Base-by-base conservation (phyloP, 129 eudicot species). In the Saposhnikovia divaricata region DNA sequence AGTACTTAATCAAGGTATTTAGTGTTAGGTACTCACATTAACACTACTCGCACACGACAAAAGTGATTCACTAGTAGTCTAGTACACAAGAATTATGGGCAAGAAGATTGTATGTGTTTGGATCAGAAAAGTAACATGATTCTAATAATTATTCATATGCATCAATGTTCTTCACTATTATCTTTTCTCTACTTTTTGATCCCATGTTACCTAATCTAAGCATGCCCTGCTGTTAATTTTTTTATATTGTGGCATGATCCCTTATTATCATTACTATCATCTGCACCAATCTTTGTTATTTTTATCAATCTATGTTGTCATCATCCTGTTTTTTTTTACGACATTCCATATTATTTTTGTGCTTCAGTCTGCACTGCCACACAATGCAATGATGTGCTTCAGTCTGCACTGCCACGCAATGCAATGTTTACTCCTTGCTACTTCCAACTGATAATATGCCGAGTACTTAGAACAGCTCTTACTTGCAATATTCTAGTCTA, bases 171-270 rank as follows among this genome's bases (percentile, higher is more conserved):
- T n/a, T 59, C 25, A 59, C 68, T 59, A 59, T 28, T 37, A 13
- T 34, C 2, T 34, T 0, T 2, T 15, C 9, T 69, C 44, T 34
- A 69, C 74, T 15, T 69, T 69, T 38, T 28, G 74, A 28, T 69
- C 10, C 74, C 74, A 69, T 69, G 74, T 69, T 69, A 69, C 74
- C 44, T 69, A 69, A 69, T 34, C 21, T 13, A 68, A 69, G 21
- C 43, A 69, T 69, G 74, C 74, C n/a, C 43, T 69, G 44, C 74
- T 38, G 15, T 34, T 69, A 28, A 28, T 31, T 31, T 37, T 69
- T 13, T 69, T 13, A 34, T 69, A 31, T 69, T 69, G 2, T 69
- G n/a, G 74, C 43, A 28, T 34, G 44, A 31, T 28, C 11, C 44
- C n/a, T 15, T 13, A 5, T 69, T 38, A 38, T 69, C 21, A 69